Conservation (phyloP, 1,284 basidiomycete genomes). For the Irpex sp. region DNA sequence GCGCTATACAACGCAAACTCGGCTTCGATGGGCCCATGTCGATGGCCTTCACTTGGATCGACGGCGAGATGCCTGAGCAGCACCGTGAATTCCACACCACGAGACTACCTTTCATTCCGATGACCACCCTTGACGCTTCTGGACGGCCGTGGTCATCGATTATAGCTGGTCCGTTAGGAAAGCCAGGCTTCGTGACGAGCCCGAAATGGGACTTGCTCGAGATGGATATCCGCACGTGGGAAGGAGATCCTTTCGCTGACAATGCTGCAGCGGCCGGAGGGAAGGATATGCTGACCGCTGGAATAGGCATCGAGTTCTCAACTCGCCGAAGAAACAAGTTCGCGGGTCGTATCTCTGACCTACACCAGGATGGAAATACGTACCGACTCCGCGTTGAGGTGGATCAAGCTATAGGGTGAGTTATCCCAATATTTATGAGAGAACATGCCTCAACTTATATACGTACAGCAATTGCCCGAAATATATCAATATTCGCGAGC, state of each 20-base stretch:
- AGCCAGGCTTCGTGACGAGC: slow-evolving; percentile 41
- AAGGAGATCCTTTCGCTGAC: slow-evolving; percentile 50
- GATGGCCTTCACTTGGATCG: slow-evolving; percentile 28
- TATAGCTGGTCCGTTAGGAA: slow-evolving; percentile 28
- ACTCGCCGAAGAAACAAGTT: slow-evolving; percentile 61
- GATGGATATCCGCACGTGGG: slow-evolving; percentile 44
- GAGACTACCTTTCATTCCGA: slow-evolving; percentile 35
- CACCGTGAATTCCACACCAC: slow-evolving; percentile 33
- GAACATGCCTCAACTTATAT: neutral
- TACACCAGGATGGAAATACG: slow-evolving; percentile 25
- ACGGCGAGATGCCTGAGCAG: slow-evolving; percentile 31
- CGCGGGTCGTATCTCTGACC: slow-evolving; percentile 40
- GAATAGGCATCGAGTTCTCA: slow-evolving; percentile 57
- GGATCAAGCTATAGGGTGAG: slow-evolving; percentile 56
- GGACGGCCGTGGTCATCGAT: slow-evolving; percentile 38
- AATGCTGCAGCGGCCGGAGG: slow-evolving; percentile 30
- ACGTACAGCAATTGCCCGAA: slow-evolving; percentile 58
- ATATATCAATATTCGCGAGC: slow-evolving; percentile 55
- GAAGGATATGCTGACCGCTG: slow-evolving; percentile 41
- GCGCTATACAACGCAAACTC: slow-evolving; percentile 30
- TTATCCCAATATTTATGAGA: neutral
- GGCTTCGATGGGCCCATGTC: slow-evolving; percentile 23
- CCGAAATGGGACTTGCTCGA: slow-evolving; percentile 37
- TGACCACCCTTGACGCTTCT: slow-evolving; percentile 33
- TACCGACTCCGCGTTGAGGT: slow-evolving; percentile 36